These are phyloP conservation scores for Nicotiana undulata DNA, from an alignment of 257 asterid genomes.

Conservation along the genomic window DNA sequence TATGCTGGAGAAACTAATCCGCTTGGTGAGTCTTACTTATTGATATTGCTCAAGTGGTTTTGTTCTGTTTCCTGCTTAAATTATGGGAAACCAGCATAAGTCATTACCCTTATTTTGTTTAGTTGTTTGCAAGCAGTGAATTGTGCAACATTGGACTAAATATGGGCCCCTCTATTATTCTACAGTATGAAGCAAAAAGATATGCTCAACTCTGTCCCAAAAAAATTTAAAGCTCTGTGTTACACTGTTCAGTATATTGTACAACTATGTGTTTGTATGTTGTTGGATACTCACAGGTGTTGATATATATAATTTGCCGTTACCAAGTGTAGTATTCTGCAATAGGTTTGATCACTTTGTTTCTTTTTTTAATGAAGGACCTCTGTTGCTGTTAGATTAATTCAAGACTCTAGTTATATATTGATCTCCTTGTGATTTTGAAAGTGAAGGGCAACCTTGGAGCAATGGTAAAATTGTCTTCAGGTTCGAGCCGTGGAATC, in stretches of 20 bases:
- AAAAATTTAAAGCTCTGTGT: not conserved
- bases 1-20: slow-evolving; percentile 98
- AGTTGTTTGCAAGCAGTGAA: not conserved
- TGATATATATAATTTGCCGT: not conserved
- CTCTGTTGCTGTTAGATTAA: not conserved
- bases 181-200: not conserved
- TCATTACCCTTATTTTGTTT: not conserved
- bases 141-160: not conserved
- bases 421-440: not conserved
- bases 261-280: not conserved
- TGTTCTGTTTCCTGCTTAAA: slow-evolving; percentile 1
- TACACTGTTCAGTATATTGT: not conserved
- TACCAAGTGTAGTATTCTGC: not conserved
- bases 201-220: not conserved
- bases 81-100: not conserved
- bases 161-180: not conserved
- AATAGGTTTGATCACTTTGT: not conserved
- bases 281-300: not conserved
- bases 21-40: slow-evolving; percentile 49
- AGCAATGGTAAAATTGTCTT: no score
- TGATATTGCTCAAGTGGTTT: not conserved
- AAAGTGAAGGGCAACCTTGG: no score
- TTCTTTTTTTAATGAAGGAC: not conserved
- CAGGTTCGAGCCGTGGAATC: no score
- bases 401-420: not conserved